These are phyloP conservation scores for Ustilago tritici DNA, from an alignment of 1,284 basidiomycete species.

Conservation along the genomic window DNA sequence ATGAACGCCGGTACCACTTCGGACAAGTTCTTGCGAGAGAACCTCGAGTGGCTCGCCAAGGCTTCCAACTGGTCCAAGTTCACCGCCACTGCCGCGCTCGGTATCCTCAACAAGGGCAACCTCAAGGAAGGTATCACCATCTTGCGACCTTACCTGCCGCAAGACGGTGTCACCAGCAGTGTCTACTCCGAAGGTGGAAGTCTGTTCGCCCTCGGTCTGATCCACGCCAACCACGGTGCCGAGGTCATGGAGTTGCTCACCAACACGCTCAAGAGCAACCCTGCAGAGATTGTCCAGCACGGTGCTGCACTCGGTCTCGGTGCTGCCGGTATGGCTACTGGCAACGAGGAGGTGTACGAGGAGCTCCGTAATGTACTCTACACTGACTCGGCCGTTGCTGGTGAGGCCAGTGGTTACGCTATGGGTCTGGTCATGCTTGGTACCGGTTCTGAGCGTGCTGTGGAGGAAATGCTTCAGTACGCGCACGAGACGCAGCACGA, in stretches of 20 bases:
- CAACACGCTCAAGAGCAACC: conserved; percentile 67
- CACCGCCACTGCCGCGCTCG: conserved; percentile 68
- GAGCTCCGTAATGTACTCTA: conserved; percentile 68
- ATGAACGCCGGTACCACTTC: conserved; percentile 69
- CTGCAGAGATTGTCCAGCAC: conserved; percentile 68
- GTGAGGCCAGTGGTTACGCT: conserved; percentile 69
- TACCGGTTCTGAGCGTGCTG: conserved; percentile 64
- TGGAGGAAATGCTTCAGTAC: conserved; percentile 70
- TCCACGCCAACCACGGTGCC: conserved; percentile 69
- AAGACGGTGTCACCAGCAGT: conserved; percentile 63
- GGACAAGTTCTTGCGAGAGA: conserved; percentile 69
- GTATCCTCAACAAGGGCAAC: conserved; percentile 69
- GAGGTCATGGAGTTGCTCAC: conserved; percentile 67
- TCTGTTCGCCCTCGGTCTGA: conserved; percentile 68
- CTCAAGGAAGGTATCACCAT: conserved; percentile 66
- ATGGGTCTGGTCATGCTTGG: conserved; percentile 70
- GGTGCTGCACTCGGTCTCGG: conserved; percentile 69
- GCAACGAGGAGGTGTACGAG: conserved; percentile 68
- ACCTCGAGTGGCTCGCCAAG: conserved; percentile 69
- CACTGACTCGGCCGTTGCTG: conserved; percentile 68
- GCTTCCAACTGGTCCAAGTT: conserved; percentile 70
- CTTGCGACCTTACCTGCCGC: conserved; percentile 67
- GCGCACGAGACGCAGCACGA: conserved; percentile 70
- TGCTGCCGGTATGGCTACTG: conserved; percentile 69
- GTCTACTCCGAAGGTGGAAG: conserved; percentile 69